Conservation (phyloP, 352 stramenopile species). For the Globisporangium lucens region DNA sequence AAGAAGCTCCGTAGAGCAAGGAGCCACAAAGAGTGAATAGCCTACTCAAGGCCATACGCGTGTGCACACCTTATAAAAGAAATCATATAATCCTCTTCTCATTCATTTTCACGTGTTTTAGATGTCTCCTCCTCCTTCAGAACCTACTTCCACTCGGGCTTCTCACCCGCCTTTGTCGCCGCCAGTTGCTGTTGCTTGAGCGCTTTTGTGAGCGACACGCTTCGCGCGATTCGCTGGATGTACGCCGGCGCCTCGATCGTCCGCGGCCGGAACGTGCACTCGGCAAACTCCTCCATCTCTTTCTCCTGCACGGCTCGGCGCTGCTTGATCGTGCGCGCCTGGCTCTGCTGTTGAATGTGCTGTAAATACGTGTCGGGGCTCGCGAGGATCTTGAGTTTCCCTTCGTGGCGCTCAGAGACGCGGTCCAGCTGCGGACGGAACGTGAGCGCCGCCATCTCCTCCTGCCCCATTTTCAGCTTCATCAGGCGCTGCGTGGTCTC, state of each 20-base stretch:
- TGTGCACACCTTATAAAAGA: neutral
- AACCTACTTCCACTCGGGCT: conserved; percentile 65
- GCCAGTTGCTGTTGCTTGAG: conserved; percentile 58
- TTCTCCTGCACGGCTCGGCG: conserved; percentile 74
- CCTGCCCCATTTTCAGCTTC: conserved; percentile 87
- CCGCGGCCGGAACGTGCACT: conserved; percentile 83
- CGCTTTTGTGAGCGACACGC: conserved; percentile 66
- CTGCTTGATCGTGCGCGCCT: conserved; percentile 70
- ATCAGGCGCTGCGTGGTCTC: conserved; percentile 79
- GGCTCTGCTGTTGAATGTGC: conserved; percentile 74
- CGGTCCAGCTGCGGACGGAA: conserved; percentile 78
- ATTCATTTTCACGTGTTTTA: neutral
- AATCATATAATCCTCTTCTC: conserved; percentile 10
- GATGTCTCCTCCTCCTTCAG: neutral
- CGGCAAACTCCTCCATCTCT: conserved; percentile 76
- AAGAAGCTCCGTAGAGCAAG: neutral
- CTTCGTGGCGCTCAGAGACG: conserved; percentile 59
- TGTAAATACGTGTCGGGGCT: conserved; percentile 81
- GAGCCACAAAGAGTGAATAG: conserved; percentile 1
- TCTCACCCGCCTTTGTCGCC: conserved; percentile 34
- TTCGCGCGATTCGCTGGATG: conserved; percentile 79
- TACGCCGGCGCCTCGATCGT: conserved; percentile 84
- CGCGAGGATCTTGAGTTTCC: conserved; percentile 74
- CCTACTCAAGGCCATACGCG: neutral
- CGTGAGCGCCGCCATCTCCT: conserved; percentile 78